Base-by-base conservation (phyloP, 164 flowering plant species). In the Nymphaea colorata region DNA sequence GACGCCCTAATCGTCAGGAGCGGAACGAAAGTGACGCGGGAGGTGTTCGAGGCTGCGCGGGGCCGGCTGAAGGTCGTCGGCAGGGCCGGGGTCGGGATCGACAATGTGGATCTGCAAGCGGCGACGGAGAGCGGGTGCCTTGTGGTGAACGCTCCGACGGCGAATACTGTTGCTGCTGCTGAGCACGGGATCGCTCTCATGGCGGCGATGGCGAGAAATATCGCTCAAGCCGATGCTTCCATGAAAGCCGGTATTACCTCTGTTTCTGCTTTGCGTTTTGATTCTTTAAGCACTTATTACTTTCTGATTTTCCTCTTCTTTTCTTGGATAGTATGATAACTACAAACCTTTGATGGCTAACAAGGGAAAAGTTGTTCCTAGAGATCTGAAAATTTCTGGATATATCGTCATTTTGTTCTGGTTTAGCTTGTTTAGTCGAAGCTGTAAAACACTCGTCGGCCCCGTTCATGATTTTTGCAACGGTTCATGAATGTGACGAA, bases 101-200 rank as follows among this genome's bases (percentile, higher is more conserved):
- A 93, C 62, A 89, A 91, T 72, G 98, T 93, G 65, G 98, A 93
- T 84, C 89, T 93, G 73, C 84, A 82, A 44, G 97, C 97, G 4
- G 98, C 98, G 3, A 93, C 97, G 3, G 98, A 93, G 76, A 77
- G 67, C 59, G 98, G 98, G 0, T 86, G 97, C 59, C 76, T 93
- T 7, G 97, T 93, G 5, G 98, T 93, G 3, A 93, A 91, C 74
- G 98, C 97, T 3, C 98, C 97, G 6, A 91, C 96, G 4, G 98
- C 97, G 2, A 93, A 93, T 69, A 93, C 98, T 12, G 76, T 93
- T 4, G 97, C 98, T 0, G 97, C 97, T 0, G 97, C 97, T 0
- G 98, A 93, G 76, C 98, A 93, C 59, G 95, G 89, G n/a, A 89
- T 93, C 53, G 96, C 98, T 7, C 76, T 93, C 70, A 76, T 93